Evolutionary conservation across 805 yeast genomes (phyloP).

Genomic region (Metschnikowia corniflorae): DNA sequence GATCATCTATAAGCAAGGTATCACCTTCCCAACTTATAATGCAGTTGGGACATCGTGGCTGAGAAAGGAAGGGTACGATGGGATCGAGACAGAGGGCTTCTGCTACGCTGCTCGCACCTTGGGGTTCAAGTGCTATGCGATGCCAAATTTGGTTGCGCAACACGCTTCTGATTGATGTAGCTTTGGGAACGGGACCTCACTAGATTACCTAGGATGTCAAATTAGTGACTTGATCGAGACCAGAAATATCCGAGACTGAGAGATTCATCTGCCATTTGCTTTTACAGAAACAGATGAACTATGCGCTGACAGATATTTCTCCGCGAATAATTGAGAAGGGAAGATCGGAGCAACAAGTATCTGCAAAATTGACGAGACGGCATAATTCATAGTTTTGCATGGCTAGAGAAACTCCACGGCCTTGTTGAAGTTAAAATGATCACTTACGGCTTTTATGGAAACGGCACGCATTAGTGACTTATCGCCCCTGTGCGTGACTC

Average conservation of each 20-base stretch:
- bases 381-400: no score
- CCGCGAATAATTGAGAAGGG: no score
- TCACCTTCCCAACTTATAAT: slow-evolving; percentile 44
- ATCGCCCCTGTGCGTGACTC: slow-evolving; percentile 24
- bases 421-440: slow-evolving; percentile 18
- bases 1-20: slow-evolving; percentile 43
- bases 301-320: no score
- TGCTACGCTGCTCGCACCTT: slow-evolving; percentile 45
- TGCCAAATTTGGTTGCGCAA: slow-evolving; percentile 44
- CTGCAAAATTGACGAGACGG: no score
- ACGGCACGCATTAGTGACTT: slow-evolving; percentile 28
- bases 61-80: slow-evolving; percentile 48
- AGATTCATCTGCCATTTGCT: no score
- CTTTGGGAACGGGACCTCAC: no score
- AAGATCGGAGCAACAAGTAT: no score
- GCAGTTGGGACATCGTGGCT: slow-evolving; percentile 47
- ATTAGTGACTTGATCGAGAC: no score
- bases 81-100: slow-evolving; percentile 52
- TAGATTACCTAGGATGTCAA: no score
- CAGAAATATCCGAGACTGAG: no score
- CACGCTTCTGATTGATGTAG: slow-evolving; percentile 20
- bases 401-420: slow-evolving; percentile 20
- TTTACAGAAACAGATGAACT: no score
- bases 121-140: slow-evolving; percentile 48
- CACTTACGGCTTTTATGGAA: slow-evolving; percentile 29